Conservation (phyloP, 108 stramenopile genomes). For the Hondaea fermentalgiana region DNA sequence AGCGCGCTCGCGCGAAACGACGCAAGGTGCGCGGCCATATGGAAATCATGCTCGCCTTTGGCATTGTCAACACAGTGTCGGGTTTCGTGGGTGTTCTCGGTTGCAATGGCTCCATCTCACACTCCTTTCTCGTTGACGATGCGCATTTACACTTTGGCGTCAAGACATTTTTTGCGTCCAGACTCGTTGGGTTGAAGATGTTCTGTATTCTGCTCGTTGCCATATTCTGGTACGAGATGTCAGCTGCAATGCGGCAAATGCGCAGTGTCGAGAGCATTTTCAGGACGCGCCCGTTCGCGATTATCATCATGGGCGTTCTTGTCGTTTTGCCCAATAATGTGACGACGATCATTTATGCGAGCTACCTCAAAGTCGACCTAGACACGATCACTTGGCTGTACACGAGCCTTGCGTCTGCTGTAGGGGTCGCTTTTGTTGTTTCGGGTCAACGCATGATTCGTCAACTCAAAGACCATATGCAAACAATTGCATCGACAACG, state of each 20-base stretch:
- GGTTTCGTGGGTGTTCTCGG: not conserved
- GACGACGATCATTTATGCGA: not conserved
- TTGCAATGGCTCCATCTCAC: not conserved
- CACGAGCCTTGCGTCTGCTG: not conserved
- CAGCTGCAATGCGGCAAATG: not conserved
- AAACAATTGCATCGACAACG: not conserved
- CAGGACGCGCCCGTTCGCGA: not conserved
- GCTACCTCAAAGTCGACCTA: not conserved
- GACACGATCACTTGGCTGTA: not conserved
- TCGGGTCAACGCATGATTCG: not conserved
- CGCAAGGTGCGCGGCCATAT: not conserved
- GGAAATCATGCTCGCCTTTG: not conserved
- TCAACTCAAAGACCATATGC: not conserved
- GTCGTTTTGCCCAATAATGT: not conserved
- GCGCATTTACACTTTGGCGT: not conserved
- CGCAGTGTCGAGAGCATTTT: not conserved
- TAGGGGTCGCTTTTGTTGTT: not conserved
- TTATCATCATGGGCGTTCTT: not conserved
- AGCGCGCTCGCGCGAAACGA: too few relatives aligned
- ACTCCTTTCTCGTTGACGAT: not conserved
- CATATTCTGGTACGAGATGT: not conserved
- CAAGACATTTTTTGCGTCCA: not conserved
- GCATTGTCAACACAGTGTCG: not conserved
- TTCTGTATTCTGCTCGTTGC: not conserved
- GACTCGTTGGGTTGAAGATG: not conserved